Conservation (phyloP, 768 basidiomycete species). For the Naganishia onofrii region DNA sequence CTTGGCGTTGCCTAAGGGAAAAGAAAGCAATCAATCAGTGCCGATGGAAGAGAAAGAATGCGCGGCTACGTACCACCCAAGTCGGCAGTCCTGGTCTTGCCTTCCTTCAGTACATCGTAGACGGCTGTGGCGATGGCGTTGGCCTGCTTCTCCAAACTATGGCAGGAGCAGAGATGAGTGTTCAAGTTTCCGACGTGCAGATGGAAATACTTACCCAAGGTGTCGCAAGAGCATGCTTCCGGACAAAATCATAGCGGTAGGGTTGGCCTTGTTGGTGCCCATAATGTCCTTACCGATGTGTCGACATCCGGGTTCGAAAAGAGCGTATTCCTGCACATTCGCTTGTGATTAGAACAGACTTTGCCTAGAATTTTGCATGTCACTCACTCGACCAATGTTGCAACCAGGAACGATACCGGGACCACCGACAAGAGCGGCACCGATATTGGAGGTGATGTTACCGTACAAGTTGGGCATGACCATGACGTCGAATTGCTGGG, state of each 20-base stretch:
- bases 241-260: slow-evolving; percentile 54
- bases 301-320: slow-evolving; percentile 98
- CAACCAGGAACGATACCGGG: slow-evolving; percentile 97
- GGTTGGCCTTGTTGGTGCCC: slow-evolving; percentile 56
- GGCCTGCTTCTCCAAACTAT: slow-evolving; percentile 82
- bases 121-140: slow-evolving; percentile 89
- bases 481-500: slow-evolving; percentile 97
- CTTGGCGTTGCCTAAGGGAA: slow-evolving; percentile 67
- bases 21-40: slow-evolving; percentile 25
- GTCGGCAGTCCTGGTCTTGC: slow-evolving; percentile 86
- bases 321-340: slow-evolving; percentile 59
- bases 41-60: slow-evolving; percentile 28
- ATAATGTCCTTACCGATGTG: slow-evolving; percentile 71
- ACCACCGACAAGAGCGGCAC: slow-evolving; percentile 95
- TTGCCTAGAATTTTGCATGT: slow-evolving; percentile 41
- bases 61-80: slow-evolving; percentile 72
- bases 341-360: background rate
- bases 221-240: slow-evolving; percentile 54
- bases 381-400: slow-evolving; percentile 80
- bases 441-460: slow-evolving; percentile 96
- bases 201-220: slow-evolving; percentile 42
- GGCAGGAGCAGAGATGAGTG: background rate
- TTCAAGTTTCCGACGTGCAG: background rate
- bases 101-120: slow-evolving; percentile 84
- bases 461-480: slow-evolving; percentile 82